Evolutionary conservation across 345 rosid species (phyloP).

Genomic region (Eutrema heterophyllum): DNA sequence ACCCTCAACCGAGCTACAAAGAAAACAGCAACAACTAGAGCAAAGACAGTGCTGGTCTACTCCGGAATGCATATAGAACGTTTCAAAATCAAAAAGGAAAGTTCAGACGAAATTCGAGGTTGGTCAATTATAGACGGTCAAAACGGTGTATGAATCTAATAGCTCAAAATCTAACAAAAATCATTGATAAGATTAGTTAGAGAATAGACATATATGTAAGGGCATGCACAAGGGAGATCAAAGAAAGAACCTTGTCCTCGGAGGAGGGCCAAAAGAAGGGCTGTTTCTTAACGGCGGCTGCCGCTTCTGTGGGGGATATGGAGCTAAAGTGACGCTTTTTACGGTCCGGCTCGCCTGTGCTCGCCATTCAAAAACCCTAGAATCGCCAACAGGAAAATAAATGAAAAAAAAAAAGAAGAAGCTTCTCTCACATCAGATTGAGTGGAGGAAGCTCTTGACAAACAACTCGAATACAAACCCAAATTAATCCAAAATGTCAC

Average conservation of each 20-base stretch:
- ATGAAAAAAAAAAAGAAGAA: not conserved
- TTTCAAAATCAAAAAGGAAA: not conserved
- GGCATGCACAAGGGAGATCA: slow-evolving; percentile 18
- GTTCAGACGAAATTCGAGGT: not conserved
- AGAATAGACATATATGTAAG: not conserved
- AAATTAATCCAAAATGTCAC: not conserved
- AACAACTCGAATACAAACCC: not conserved
- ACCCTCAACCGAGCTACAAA: not conserved
- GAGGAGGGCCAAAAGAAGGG: slow-evolving; percentile 61
- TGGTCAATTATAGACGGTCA: not conserved
- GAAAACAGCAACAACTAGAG: not conserved
- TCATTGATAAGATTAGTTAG: not conserved
- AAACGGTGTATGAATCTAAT: not conserved
- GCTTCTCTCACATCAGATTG: slow-evolving; percentile 28
- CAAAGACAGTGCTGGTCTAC: not conserved
- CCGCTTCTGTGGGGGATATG: slow-evolving; percentile 64
- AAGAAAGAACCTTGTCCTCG: slow-evolving; percentile 56
- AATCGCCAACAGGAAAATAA: slow-evolving; percentile 9
- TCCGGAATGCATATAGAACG: not conserved
- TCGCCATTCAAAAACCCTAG: slow-evolving; percentile 72
- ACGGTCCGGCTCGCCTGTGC: slow-evolving; percentile 88
- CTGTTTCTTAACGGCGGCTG: slow-evolving; percentile 59
- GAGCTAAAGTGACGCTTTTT: slow-evolving; percentile 80
- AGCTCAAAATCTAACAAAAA: not conserved
- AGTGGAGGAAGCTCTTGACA: not conserved